Evolutionary conservation across 164 flowering plant genomes (phyloP).

Genomic region (Buxus sempervirens): DNA sequence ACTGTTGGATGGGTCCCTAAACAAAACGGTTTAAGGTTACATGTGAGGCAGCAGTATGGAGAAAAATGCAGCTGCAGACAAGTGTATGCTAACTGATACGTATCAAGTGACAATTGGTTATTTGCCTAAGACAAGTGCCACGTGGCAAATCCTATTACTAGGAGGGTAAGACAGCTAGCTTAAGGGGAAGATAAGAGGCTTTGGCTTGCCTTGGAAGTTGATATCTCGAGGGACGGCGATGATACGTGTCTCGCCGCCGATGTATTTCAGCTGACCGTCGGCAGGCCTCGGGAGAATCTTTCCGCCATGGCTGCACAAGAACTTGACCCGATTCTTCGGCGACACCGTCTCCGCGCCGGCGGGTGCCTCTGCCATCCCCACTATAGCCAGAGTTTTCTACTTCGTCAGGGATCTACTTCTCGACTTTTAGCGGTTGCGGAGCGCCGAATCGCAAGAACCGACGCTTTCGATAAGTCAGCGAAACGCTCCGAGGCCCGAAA

Average conservation of each 20-base stretch:
- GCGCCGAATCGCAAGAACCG: no score
- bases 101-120: no score
- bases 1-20: no score
- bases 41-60: no score
- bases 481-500: no score
- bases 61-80: no score
- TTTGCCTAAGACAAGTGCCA: no score
- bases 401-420: no score
- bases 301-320: conserved; percentile 86
- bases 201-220: conserved; percentile 66
- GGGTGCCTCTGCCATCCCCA: background rate
- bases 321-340: conserved; percentile 51
- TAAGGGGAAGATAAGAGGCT: background rate
- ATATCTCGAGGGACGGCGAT: conserved; percentile 53
- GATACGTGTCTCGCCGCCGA: conserved; percentile 94
- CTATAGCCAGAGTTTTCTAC: background rate
- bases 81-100: no score
- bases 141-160: background rate
- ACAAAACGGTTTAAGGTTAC: no score
- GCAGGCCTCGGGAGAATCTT: conserved; percentile 69
- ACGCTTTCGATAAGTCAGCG: no score
- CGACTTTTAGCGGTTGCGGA: no score
- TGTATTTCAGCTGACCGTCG: conserved; percentile 78
- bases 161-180: background rate
- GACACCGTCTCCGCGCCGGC: conserved; percentile 20